These are phyloP conservation scores for Talaromyces sp. DNA, from an alignment of 2,329 filamentous ascomycete species.

Conservation along the genomic window DNA sequence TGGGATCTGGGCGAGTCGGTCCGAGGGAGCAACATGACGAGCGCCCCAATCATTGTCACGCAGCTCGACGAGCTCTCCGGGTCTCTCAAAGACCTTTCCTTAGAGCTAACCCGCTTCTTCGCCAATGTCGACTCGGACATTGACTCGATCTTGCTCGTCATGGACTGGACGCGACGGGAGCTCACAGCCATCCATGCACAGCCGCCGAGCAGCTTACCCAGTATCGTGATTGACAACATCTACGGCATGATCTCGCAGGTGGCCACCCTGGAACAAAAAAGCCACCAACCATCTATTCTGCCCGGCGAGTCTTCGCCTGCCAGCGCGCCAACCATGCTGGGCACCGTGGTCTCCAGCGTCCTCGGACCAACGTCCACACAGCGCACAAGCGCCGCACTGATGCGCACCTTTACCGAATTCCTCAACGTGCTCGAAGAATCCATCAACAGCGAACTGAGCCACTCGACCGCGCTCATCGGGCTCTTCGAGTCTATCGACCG, in stretches of 20 bases:
- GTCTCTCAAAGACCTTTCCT: constrained; percentile 73
- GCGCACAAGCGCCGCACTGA: constrained; percentile 71
- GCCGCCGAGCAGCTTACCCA: constrained; percentile 60
- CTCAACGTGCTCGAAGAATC: constrained; percentile 82
- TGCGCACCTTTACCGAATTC: constrained; percentile 84
- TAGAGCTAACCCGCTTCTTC: constrained; percentile 88
- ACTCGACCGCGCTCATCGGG: constrained; percentile 73
- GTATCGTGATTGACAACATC: constrained; percentile 72
- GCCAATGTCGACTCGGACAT: constrained; percentile 90
- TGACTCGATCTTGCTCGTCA: constrained; percentile 85
- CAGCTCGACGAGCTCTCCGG: constrained; percentile 83
- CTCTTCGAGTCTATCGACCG: constrained; percentile 90
- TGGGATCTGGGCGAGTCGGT: constrained; percentile 94
- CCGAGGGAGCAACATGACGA: constrained; percentile 83
- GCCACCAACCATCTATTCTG: not conserved
- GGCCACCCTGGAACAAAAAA: constrained; percentile 32
- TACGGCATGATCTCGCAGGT: constrained; percentile 66
- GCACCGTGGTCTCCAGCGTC: constrained; percentile 62
- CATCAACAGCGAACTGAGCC: constrained; percentile 76
- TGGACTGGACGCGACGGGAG: constrained; percentile 93
- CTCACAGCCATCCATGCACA: constrained; percentile 63
- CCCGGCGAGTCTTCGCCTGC: not conserved
- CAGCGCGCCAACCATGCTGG: constrained; percentile 60
- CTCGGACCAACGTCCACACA: constrained; percentile 79
- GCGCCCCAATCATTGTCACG: constrained; percentile 76